Evolutionary conservation across 176 grass and related monocot species (phyloP).

Genomic region (Musa beccarii): DNA sequence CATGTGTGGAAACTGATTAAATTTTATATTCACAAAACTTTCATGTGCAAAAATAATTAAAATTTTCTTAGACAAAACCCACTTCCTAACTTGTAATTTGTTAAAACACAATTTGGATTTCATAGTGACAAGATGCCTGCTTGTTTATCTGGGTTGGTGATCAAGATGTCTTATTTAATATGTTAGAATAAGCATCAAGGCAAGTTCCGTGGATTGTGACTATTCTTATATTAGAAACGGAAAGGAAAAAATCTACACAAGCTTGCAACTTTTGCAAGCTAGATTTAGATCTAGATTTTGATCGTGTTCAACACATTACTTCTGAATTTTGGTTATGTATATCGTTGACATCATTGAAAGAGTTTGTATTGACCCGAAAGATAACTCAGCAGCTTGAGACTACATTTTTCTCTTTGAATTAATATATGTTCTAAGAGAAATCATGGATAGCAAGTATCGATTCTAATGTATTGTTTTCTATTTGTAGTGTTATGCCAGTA

Average conservation of each 20-base stretch:
- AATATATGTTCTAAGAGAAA: background rate
- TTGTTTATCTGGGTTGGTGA: too few relatives aligned
- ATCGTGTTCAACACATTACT: background rate
- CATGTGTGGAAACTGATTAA: background rate
- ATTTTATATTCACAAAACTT: background rate
- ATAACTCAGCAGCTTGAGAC: background rate
- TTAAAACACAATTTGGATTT: too few relatives aligned
- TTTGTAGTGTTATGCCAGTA: too few relatives aligned
- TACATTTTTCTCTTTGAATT: background rate
- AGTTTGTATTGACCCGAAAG: background rate
- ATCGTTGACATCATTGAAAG: background rate
- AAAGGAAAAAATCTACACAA: background rate
- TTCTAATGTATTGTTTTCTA: background rate
- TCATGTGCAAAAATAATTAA: too few relatives aligned
- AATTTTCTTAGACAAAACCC: too few relatives aligned
- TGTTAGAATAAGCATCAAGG: too few relatives aligned
- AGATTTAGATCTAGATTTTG: background rate
- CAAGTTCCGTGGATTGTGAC: too few relatives aligned
- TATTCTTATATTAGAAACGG: too few relatives aligned
- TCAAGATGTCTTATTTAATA: too few relatives aligned
- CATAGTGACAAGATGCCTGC: too few relatives aligned
- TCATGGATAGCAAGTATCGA: background rate
- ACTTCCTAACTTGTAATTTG: too few relatives aligned
- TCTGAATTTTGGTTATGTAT: background rate
- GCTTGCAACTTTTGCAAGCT: background rate